A percentile compares a stretch with the other conserved stretches of the same genome.
Evolutionary conservation across 371 early-diverging fungal genomes (phyloP).

Genomic region (Blakeslea trispora): DNA sequence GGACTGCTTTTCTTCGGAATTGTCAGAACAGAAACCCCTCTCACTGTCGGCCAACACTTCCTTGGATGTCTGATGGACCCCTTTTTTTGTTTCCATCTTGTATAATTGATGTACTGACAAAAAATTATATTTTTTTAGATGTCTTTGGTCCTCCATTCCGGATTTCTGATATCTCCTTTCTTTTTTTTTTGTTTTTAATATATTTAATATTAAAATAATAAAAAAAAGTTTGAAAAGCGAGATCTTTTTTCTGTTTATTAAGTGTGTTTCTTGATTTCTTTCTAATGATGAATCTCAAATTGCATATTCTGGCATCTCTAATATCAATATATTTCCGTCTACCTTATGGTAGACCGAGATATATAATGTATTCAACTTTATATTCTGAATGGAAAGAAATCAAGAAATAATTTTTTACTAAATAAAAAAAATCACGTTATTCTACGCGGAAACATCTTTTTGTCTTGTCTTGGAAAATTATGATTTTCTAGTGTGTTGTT

Average conservation of each 20-base stretch:
- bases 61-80: slow-evolving; percentile 39
- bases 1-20: background rate
- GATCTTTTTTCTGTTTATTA: background rate
- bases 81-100: background rate
- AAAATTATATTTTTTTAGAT: background rate
- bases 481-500: too few relatives aligned
- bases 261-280: slow-evolving; percentile 8
- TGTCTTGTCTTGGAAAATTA: too few relatives aligned
- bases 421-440: too few relatives aligned
- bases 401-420: background rate
- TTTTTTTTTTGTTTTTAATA: slow-evolving; percentile 1
- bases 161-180: slow-evolving; percentile 8
- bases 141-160: too few relatives aligned
- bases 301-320: slow-evolving; percentile 42
- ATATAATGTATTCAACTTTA: slow-evolving; percentile 35
- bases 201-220: slow-evolving; percentile 3
- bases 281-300: slow-evolving; percentile 29
- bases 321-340: slow-evolving; percentile 37
- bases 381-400: slow-evolving; percentile 25
- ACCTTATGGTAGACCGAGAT: slow-evolving; percentile 31
- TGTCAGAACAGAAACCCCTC: slow-evolving; percentile 19
- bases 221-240: slow-evolving; percentile 2
- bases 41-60: slow-evolving; percentile 39
- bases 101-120: background rate
- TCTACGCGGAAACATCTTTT: too few relatives aligned